These are phyloP conservation scores for Lathyrus tuberosus DNA, from an alignment of 306 rosid species.

Conservation along the genomic window DNA sequence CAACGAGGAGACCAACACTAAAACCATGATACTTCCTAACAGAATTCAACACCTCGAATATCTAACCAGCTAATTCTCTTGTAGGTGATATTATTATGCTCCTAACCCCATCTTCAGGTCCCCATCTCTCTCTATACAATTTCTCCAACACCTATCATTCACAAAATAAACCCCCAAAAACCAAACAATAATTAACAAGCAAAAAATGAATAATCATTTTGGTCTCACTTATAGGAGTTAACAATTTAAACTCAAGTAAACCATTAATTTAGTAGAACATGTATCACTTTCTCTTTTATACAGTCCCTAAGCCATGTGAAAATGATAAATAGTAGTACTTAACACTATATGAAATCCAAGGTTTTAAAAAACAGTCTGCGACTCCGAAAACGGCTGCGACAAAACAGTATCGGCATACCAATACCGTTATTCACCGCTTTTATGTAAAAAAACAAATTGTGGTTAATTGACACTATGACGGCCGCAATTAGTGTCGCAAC, in stretches of 20 bases:
- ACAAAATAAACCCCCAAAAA: conserved; percentile 30
- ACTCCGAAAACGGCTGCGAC: no score
- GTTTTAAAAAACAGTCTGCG: no score
- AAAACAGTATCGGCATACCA: no score
- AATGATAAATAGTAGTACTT: not conserved
- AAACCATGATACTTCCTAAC: conserved; percentile 75
- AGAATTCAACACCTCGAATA: conserved; percentile 69
- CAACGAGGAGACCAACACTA: conserved; percentile 95
- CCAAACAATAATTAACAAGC: not conserved
- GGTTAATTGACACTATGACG: no score
- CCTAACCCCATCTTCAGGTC: conserved; percentile 83
- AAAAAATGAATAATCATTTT: not conserved
- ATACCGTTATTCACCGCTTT: no score
- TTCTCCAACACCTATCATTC: conserved; percentile 76
- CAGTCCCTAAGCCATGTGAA: not conserved
- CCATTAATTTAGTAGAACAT: not conserved
- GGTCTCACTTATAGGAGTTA: not conserved
- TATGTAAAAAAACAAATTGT: no score
- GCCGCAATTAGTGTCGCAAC: no score
- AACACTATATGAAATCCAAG: no score
- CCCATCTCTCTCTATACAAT: conserved; percentile 79
- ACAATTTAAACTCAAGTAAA: not conserved
- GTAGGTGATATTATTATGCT: conserved; percentile 87
- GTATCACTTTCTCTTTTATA: not conserved
- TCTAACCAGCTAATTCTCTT: conserved; percentile 81